Evolutionary conservation across 176 grass and related monocot species (phyloP).

Genomic region (Lolium rigidum): DNA sequence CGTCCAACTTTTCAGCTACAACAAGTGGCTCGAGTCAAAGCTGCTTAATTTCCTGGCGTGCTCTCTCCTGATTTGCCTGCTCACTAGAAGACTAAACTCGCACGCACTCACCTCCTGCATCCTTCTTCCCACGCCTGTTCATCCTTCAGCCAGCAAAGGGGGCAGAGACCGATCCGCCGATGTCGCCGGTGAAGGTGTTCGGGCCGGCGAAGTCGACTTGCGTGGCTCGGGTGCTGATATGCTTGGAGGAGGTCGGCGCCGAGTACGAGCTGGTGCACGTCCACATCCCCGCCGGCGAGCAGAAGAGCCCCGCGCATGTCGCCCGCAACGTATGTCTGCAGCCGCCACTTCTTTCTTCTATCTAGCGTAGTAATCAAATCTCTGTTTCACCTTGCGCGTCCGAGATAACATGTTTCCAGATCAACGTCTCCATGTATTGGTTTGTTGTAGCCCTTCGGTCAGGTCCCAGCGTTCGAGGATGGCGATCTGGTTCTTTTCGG

Average conservation of each 20-base stretch:
- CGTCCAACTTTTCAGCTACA: neutral
- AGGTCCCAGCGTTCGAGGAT: constrained; percentile 58
- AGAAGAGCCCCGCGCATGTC: constrained; percentile 45
- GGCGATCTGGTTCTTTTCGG: constrained; percentile 47
- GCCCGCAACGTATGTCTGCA: constrained; percentile 3
- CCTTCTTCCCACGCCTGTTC: neutral
- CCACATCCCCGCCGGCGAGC: constrained; percentile 47
- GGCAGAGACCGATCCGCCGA: neutral
- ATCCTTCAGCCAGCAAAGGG: neutral
- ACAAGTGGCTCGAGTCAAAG: neutral
- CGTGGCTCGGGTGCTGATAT: constrained; percentile 44
- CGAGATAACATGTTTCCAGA: neutral
- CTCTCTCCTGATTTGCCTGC: no score
- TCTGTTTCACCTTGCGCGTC: neutral
- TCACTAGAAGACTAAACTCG: neutral
- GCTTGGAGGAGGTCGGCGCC: constrained; percentile 47
- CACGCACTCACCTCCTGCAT: neutral
- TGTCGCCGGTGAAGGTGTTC: constrained; percentile 46
- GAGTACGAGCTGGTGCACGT: constrained; percentile 51
- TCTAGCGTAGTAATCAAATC: neutral
- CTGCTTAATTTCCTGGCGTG: neutral
- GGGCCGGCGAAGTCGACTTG: constrained; percentile 33
- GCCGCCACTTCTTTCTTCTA: neutral
- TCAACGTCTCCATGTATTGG: neutral
- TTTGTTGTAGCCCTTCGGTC: constrained; percentile 51